Evolutionary conservation across 1,139 yeast species (phyloP), one percentile per base, ranked within the genome.

Genomic region (Sugiyamaella pinicola): DNA sequence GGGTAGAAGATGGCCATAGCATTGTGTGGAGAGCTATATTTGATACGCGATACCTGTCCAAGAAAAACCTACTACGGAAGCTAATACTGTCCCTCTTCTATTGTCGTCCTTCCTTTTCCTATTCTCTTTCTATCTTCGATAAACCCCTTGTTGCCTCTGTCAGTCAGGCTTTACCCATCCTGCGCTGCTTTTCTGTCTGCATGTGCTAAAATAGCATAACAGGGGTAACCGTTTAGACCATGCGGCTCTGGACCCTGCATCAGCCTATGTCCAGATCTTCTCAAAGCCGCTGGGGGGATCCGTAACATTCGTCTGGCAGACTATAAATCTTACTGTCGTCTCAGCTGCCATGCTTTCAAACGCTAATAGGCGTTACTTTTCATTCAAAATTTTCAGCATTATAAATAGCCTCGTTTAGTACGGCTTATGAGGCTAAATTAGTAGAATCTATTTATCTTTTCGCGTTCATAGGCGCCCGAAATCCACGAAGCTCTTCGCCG

Each of bases 141-240:
- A n/a, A 31, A 4, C 3, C 58, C 61, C 2, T 68, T 59, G 47
- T 12, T 54, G 10, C 19, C 29, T 19, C 29, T 13, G 19, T 37
- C 13, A 8, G 24, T 37, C 10, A 21, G 28, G 15, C 28, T 24
- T 9, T 9, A 31, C 13, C 31, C 10, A 12, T 17, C 35, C 5
- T 31, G 9, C 17, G 7, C 7, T 17, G 4, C 35, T 9, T 10
- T 13, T 22, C 41, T n/a, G 22, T 39, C 33, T 24, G 43, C 28
- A 17, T 44, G 38, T 35, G 37, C 37, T 12, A 18, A n/a, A 31
- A 28, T 34, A 24, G 39, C 29, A 15, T 40, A 12, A 35, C 40
- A 47, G 46, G 21, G 26, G 24, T 42, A 22, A 13, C 12, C 42
- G 13, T 7, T 24, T n/a, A 13, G 21, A 29, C 15, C n/a, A 6